phyloP scores from a whole-genome alignment of 192 early-diverging fungal genomes.

The Coemansia sp. region DNA sequence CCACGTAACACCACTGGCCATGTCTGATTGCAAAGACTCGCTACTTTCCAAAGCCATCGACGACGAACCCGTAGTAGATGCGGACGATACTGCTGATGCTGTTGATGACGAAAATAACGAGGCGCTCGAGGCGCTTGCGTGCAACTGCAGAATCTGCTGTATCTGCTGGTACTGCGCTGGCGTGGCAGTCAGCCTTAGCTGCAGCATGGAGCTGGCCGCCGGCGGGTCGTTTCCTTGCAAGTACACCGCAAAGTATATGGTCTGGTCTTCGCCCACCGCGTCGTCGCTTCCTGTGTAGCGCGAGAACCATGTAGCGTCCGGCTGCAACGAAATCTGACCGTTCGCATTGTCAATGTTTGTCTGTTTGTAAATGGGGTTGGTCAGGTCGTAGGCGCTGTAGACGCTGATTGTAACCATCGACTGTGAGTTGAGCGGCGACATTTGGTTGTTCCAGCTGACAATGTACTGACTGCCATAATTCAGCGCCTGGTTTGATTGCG shows the following conservation, averaged over 20 bases:
- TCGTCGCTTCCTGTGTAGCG: constrained; percentile 34
- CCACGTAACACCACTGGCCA: background rate
- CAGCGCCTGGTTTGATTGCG: constrained; percentile 16
- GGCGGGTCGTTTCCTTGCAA: constrained; percentile 50
- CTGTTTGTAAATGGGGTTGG: constrained; percentile 19
- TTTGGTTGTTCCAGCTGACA: constrained; percentile 48
- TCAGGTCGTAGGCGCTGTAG: constrained; percentile 44
- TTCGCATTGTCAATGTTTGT: constrained; percentile 30
- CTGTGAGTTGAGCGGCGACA: constrained; percentile 37
- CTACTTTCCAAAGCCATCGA: background rate
- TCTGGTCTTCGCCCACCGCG: constrained; percentile 22
- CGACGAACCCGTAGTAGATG: background rate
- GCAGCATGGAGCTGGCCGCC: constrained; percentile 33
- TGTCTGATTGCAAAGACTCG: background rate
- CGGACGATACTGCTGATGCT: constrained; percentile 3
- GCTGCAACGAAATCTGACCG: constrained; percentile 27
- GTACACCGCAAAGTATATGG: constrained; percentile 39
- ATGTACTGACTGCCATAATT: constrained; percentile 37
- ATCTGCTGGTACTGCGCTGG: constrained; percentile 40
- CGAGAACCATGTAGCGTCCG: constrained; percentile 37
- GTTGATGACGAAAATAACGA: constrained; percentile 5
- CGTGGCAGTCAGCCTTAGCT: constrained; percentile 40
- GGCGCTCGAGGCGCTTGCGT: background rate
- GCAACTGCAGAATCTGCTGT: constrained; percentile 30
- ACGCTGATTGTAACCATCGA: constrained; percentile 34